Evolutionary conservation across 306 rosid species (phyloP), one percentile per base, ranked within the genome.

Genomic region (Quercus agrifolia): DNA sequence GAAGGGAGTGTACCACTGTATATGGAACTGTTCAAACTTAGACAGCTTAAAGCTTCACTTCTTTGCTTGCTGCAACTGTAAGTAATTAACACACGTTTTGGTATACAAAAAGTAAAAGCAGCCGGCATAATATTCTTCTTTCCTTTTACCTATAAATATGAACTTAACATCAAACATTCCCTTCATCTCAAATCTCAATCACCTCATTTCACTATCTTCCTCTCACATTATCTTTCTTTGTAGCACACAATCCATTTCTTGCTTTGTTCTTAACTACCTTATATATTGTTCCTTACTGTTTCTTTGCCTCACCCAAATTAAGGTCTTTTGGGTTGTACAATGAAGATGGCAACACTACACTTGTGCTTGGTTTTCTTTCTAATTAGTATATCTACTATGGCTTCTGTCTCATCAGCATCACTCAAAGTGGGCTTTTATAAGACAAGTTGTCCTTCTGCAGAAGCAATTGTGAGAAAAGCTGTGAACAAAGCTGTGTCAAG

Each of bases 401-500:
- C 74, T 46, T 79, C 54, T 15, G 9, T 55, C 56, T 41, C 83
- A 63, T 63, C 58, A 17, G 78, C 81, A 56, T 17, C 83, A 9
- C 88, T 76, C 4, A 12, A 58, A 44, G 79, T 64, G 6, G 88
- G 75, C 3, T 87, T 78, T 35, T 87, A 84, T 6, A 13, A 14
- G 49, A 12, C 73, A 23, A 74, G 73, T 33, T 84, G 90, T 55
- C 86, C 88, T 1, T 10, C 63, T 5, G 88, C 85, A 0, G 86
- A 84, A 73, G 14, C 58, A 6, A 66, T 84, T 5, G 83, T 87
- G 73, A 76, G 64, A 38, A 82, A 77, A 25, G 85, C 66, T 49
- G 83, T 79, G 7, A n/a, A 28, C 35, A 79, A 74, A 79, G 88
- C 81, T 1, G 83, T 82, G 73, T 79, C 85, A 33, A 57, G 11